Base-by-base conservation (phyloP, 2,329 filamentous ascomycete species). In the Neospermospora avenae region DNA sequence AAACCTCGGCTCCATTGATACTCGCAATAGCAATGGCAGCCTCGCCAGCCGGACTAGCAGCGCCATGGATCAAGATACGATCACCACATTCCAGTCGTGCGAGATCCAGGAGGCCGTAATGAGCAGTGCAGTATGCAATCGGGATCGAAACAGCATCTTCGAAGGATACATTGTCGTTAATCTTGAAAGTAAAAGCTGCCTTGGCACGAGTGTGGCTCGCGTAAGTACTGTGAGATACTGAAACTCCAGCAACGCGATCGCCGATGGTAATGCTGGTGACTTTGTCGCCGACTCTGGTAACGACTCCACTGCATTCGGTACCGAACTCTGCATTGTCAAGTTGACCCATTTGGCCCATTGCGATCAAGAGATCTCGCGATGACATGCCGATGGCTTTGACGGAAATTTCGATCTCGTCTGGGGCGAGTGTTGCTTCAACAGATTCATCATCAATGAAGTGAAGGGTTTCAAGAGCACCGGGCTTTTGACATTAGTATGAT, bases 321-420 rank as follows among this genome's bases (percentile, higher is more conserved):
- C 75, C 74, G 41, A 76, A 67, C n/a, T 68, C 63, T 0, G 63
- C 53, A n/a, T 65, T 63, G 13, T 67, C 62, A 13, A 72, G 45
- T 39, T 75, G 70, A 3, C 75, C 75, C 62, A 71, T 71, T 39
- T 75, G 70, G 2, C 75, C 75, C 62, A 71, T 71, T 4, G 69
- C 66, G 3, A 69, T 61, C 16, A 66, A 55, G 18, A 76, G 62
- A 60, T 76, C 74, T 62, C 65, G 37, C 63, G 58, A 51, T 39
- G 69, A 69, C 59, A 71, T 63, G 2, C 69, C 68, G 48, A 67
- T 63, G 1, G 69, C 69, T 58, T 75, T 75, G 57, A 71, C 64
- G 35, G 68, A 55, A 45, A 72, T 60, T 41, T 71, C 69, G 25
- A 72, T 60, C 20, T 65, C 60, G 46, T 70, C 64, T 18, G 64